Conservation (phyloP, 495 filamentous ascomycete species). For the Penicillium canescens region DNA sequence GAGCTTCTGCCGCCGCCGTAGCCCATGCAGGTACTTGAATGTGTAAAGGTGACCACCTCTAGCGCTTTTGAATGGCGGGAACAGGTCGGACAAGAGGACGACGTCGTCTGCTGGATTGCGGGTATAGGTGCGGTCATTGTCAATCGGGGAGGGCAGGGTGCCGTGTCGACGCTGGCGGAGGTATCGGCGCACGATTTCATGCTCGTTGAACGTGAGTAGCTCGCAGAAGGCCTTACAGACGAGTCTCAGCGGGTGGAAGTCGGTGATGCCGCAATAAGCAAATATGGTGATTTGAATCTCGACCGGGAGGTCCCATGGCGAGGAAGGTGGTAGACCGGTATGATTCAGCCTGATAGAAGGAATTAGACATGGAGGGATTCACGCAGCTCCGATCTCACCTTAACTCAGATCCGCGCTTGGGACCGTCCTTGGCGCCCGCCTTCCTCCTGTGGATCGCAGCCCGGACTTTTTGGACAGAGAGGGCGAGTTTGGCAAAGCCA, state of each 20-base stretch:
- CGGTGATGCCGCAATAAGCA: slow-evolving; percentile 39
- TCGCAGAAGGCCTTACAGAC: slow-evolving; percentile 42
- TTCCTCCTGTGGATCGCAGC: slow-evolving; percentile 35
- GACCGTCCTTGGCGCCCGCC: slow-evolving; percentile 24
- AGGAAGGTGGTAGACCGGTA: slow-evolving; percentile 21
- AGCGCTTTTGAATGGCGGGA: slow-evolving; percentile 44
- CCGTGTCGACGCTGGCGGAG: slow-evolving; percentile 46
- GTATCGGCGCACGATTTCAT: slow-evolving; percentile 42
- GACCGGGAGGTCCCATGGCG: slow-evolving; percentile 44
- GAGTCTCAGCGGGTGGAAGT: slow-evolving; percentile 39
- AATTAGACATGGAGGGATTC: background rate
- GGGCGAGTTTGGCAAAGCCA: slow-evolving; percentile 34
- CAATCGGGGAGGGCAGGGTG: slow-evolving; percentile 45
- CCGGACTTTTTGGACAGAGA: slow-evolving; percentile 37
- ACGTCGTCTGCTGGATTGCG: slow-evolving; percentile 47
- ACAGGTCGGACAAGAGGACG: slow-evolving; percentile 47
- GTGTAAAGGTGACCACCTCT: slow-evolving; percentile 47
- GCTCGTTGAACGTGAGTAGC: slow-evolving; percentile 39
- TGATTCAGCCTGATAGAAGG: slow-evolving; percentile 9
- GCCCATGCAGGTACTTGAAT: slow-evolving; percentile 40
- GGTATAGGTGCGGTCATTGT: slow-evolving; percentile 41
- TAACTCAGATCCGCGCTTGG: slow-evolving; percentile 17
- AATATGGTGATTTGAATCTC: slow-evolving; percentile 50
- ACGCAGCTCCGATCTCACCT: slow-evolving; percentile 14
- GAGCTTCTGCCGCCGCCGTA: slow-evolving; percentile 40